Evolutionary conservation across 2,329 filamentous ascomycete species (phyloP).

Genomic region (Pseudogymnoascus sp.): DNA sequence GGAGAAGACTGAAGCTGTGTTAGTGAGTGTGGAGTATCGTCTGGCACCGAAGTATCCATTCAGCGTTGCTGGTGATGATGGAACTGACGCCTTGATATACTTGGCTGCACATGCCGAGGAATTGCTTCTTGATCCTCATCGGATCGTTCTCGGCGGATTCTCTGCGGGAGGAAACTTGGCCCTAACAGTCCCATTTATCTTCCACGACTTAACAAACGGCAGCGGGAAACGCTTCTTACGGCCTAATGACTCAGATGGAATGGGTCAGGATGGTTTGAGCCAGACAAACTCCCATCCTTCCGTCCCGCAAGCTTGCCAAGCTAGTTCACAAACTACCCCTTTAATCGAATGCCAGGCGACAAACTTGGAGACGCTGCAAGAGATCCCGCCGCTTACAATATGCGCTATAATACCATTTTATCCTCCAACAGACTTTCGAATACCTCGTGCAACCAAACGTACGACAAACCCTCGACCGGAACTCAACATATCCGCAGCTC

Average conservation of each 20-base stretch:
- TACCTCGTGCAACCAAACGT: slow-evolving; percentile 47
- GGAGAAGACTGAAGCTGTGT: slow-evolving; percentile 43
- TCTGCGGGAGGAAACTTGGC: slow-evolving; percentile 42
- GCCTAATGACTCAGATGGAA: slow-evolving; percentile 2
- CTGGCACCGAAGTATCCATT: slow-evolving; percentile 57
- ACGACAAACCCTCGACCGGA: slow-evolving; percentile 46
- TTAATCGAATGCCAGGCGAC: slow-evolving; percentile 25
- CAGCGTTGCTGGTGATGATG: slow-evolving; percentile 57
- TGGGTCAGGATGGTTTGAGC: neutral
- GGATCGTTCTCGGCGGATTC: slow-evolving; percentile 54
- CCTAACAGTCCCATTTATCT: slow-evolving; percentile 39
- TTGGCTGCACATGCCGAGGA: slow-evolving; percentile 47
- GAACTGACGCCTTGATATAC: slow-evolving; percentile 55
- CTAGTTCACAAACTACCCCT: slow-evolving; percentile 11
- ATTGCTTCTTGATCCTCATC: slow-evolving; percentile 47
- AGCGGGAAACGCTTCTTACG: slow-evolving; percentile 31
- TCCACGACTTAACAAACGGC: slow-evolving; percentile 35
- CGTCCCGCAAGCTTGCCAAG: slow-evolving; percentile 1
- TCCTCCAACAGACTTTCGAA: slow-evolving; percentile 53
- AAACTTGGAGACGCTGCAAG: slow-evolving; percentile 23
- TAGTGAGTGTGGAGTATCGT: slow-evolving; percentile 61
- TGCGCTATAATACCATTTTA: slow-evolving; percentile 52
- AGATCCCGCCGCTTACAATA: slow-evolving; percentile 37
- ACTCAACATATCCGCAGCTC: slow-evolving; percentile 45
- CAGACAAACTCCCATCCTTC: neutral